These are phyloP conservation scores for Tylopilus felleus DNA, from an alignment of 768 basidiomycete species.

Conservation along the genomic window DNA sequence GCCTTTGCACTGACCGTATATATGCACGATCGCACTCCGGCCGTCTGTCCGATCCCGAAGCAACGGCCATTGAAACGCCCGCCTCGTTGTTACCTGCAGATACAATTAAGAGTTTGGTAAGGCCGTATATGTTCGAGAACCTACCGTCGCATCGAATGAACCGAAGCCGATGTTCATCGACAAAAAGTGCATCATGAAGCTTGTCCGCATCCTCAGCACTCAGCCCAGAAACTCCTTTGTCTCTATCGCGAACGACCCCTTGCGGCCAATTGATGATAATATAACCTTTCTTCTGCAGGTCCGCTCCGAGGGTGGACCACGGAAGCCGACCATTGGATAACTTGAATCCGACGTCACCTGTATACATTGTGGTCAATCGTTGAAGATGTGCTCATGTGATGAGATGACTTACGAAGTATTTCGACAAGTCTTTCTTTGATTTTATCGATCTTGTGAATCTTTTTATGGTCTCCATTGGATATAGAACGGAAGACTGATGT, in stretches of 20 bases:
- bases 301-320: conserved; percentile 12
- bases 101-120: neutral
- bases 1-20: too few species aligned
- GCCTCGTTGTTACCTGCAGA: neutral
- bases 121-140: neutral
- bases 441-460: neutral
- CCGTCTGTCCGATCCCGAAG: neutral
- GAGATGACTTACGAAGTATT: conserved; percentile 8
- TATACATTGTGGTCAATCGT: neutral
- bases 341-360: conserved; percentile 8
- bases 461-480: neutral
- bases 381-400: too few species aligned
- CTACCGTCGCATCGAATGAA: conserved; percentile 1
- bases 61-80: neutral
- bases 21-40: too few species aligned
- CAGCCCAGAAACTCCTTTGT: conserved; percentile 4
- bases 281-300: conserved; percentile 5
- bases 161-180: neutral
- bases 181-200: conserved; percentile 8
- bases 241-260: neutral
- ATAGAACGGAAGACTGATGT: neutral
- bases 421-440: conserved; percentile 1
- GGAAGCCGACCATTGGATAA: conserved; percentile 3
- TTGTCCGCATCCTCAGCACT: conserved; percentile 1
- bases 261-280: conserved; percentile 6